These are phyloP conservation scores for Trypanosoma scelopori DNA, from an alignment of 208 protist genomes.

Conservation along the genomic window DNA sequence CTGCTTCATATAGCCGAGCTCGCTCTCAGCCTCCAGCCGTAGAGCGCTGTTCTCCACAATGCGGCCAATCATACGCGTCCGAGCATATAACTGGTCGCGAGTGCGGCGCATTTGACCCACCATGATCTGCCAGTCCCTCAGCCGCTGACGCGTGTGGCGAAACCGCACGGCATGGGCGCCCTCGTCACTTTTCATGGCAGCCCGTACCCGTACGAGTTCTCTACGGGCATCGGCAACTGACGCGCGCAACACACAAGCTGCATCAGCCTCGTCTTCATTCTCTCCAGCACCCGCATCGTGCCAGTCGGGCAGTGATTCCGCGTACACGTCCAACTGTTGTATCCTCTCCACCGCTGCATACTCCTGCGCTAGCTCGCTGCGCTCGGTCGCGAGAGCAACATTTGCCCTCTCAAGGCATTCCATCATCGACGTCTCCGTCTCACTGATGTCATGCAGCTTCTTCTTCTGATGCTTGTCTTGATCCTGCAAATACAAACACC, in stretches of 20 bases:
- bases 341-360: constrained; percentile 6
- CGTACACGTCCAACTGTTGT: too few relatives aligned
- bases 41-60: constrained; percentile 33
- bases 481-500: constrained; percentile 22
- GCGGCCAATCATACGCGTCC: constrained; percentile 35
- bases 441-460: constrained; percentile 38
- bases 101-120: constrained; percentile 27
- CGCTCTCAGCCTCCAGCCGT: constrained; percentile 31
- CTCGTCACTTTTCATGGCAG: constrained; percentile 28
- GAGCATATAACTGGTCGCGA: constrained; percentile 33
- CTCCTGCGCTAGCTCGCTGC: constrained; percentile 22
- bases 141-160: constrained; percentile 45
- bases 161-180: constrained; percentile 36
- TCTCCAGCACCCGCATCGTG: too few relatives aligned
- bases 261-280: not conserved
- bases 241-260: constrained; percentile 28
- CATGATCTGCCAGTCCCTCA: constrained; percentile 66
- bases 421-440: constrained; percentile 43
- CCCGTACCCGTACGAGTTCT: constrained; percentile 10
- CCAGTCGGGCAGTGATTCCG: too few relatives aligned
- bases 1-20: constrained; percentile 25
- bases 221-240: constrained; percentile 27
- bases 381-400: constrained; percentile 21
- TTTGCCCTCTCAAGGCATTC: constrained; percentile 30
- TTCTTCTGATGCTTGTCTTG: constrained; percentile 37